Percentiles rank a stretch among this genome's conserved stretches.
phyloP scores from a whole-genome alignment of 805 yeast genomes.

The Pichia kluyveri region DNA sequence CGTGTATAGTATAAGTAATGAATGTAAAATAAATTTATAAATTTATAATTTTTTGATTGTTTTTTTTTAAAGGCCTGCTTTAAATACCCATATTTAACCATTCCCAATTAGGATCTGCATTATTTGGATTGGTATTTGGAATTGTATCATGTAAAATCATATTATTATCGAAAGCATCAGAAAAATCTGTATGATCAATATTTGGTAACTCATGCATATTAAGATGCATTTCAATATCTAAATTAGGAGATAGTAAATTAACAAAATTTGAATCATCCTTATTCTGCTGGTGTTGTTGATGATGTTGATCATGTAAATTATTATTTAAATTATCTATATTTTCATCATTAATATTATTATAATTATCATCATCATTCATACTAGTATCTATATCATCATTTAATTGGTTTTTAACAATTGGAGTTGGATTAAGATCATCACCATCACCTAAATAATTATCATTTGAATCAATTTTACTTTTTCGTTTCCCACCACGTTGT shows the following conservation, averaged over 20 bases:
- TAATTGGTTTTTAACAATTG: constrained; percentile 14
- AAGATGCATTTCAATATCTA: background rate
- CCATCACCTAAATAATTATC: constrained; percentile 27
- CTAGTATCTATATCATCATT: background rate
- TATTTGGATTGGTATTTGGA: background rate
- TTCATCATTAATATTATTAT: background rate
- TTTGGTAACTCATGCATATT: background rate
- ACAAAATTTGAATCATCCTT: background rate
- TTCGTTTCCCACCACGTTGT: constrained; percentile 42
- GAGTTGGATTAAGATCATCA: constrained; percentile 41
- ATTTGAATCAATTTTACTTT: too few relatives aligned
- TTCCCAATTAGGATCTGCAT: background rate
- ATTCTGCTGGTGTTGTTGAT: background rate
- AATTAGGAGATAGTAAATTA: background rate
- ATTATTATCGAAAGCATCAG: background rate
- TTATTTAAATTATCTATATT: background rate
- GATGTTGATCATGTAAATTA: background rate
- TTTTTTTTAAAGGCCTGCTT: background rate
- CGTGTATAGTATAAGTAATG: too few relatives aligned
- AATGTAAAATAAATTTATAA: too few relatives aligned
- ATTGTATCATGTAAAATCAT: background rate
- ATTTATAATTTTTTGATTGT: too few relatives aligned
- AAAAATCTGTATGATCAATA: background rate
- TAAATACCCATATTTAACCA: background rate
- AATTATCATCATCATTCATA: background rate